phyloP scores from a whole-genome alignment of 805 yeast species.

The Wickerhamomyces kurtzmanii region DNA sequence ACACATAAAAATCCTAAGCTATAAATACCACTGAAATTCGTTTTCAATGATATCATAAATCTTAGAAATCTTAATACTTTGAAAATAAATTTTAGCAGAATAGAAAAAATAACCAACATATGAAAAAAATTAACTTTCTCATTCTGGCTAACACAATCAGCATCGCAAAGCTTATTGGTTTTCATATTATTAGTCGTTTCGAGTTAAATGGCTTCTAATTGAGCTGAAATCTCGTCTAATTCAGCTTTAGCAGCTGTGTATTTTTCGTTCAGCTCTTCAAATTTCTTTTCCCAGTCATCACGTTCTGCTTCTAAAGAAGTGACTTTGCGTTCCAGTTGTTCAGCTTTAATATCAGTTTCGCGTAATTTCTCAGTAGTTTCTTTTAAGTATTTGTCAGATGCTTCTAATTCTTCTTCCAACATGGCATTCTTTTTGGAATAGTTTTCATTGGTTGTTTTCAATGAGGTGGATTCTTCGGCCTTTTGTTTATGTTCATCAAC shows the following conservation, averaged over 20 bases:
- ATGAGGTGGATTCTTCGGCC: constrained; percentile 84
- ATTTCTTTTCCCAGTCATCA: constrained; percentile 83
- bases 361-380: constrained; percentile 91
- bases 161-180: too few species aligned
- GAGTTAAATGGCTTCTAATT: constrained; percentile 53
- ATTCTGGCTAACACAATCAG: too few species aligned
- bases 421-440: constrained; percentile 82
- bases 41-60: too few species aligned
- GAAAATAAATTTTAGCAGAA: too few species aligned
- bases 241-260: constrained; percentile 82
- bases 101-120: too few species aligned
- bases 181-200: too few species aligned
- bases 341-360: constrained; percentile 92
- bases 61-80: too few species aligned
- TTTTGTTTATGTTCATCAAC: constrained; percentile 70
- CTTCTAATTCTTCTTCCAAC: constrained; percentile 87
- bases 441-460: constrained; percentile 84
- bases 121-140: too few species aligned
- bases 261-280: constrained; percentile 77
- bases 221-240: constrained; percentile 93
- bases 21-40: too few species aligned
- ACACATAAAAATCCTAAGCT: too few species aligned
- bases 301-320: constrained; percentile 87
- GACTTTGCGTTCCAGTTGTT: constrained; percentile 91
- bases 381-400: constrained; percentile 81